A percentile compares a stretch with the other conserved stretches of the same genome.
Evolutionary conservation across 2,329 filamentous ascomycete species (phyloP).

Genomic region (Byssoonygena ceratinophila): DNA sequence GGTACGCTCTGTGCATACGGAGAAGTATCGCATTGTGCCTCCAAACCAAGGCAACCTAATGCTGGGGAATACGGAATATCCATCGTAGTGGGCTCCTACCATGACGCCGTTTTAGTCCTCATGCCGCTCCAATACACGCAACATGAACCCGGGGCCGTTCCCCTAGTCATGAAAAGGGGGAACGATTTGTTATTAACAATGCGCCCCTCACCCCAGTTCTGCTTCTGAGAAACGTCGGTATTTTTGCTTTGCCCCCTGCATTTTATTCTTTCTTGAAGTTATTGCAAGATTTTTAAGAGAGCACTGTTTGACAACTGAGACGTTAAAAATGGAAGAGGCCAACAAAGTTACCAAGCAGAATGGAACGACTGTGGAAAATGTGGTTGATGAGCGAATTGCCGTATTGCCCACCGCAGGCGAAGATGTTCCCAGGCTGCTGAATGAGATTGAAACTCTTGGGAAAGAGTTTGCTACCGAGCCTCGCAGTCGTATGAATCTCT

Average conservation of each 20-base stretch:
- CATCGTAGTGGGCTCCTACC: neutral
- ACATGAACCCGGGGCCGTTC: too few relatives aligned
- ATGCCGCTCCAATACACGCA: neutral
- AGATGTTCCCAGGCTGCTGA: conserved; percentile 17
- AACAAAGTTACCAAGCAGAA: neutral
- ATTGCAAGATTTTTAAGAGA: too few relatives aligned
- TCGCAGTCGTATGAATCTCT: conserved; percentile 18
- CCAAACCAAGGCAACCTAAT: neutral
- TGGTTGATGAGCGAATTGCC: neutral
- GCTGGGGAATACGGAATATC: neutral
- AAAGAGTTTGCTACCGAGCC: conserved; percentile 14
- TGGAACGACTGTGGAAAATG: neutral
- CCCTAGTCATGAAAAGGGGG: too few relatives aligned
- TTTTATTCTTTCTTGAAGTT: too few relatives aligned
- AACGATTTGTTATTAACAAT: too few relatives aligned
- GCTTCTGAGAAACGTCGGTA: too few relatives aligned
- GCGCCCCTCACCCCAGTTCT: too few relatives aligned
- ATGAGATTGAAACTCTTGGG: conserved; percentile 17
- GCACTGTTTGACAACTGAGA: neutral
- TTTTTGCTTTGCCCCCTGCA: too few relatives aligned
- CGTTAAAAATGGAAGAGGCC: neutral
- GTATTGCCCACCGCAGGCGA: conserved; percentile 16
- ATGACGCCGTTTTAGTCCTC: neutral
- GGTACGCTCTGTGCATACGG: too few relatives aligned
- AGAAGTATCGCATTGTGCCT: too few relatives aligned